These are phyloP conservation scores for Spongispora temasekensis DNA, from an alignment of 1,284 basidiomycete genomes.

Conservation along the genomic window DNA sequence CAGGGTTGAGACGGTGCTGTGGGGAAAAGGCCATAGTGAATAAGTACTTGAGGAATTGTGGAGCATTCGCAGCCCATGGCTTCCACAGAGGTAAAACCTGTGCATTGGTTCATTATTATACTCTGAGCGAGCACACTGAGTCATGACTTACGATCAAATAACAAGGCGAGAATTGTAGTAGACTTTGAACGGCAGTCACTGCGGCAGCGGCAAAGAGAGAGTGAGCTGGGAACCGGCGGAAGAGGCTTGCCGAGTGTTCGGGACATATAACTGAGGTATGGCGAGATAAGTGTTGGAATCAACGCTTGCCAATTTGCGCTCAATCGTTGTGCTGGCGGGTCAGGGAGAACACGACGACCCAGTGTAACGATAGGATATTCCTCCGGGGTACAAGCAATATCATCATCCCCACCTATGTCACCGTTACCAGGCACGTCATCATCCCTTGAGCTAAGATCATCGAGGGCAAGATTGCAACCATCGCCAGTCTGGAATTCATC, in stretches of 20 bases:
- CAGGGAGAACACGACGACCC: background rate
- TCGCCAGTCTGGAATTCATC: no score
- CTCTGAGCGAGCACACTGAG: no score
- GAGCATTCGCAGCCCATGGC: background rate
- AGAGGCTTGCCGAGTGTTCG: background rate
- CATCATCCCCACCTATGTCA: no score
- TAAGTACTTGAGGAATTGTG: no score
- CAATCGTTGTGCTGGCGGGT: background rate
- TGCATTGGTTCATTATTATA: no score
- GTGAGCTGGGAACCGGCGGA: background rate
- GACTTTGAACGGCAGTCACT: background rate
- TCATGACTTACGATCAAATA: background rate
- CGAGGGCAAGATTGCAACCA: no score
- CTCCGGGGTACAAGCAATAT: no score
- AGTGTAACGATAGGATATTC: background rate
- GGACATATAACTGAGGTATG: background rate
- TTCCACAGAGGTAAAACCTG: background rate
- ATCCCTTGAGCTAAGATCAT: no score
- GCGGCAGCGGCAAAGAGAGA: background rate
- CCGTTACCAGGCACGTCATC: no score
- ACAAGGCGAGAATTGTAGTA: background rate
- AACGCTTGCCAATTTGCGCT: background rate
- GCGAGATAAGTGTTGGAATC: background rate
- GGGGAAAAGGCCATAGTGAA: background rate
- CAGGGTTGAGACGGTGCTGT: background rate